A percentile compares a stretch with the other conserved stretches of the same genome.
phyloP scores from a whole-genome alignment of 148 eudicot species.

The Spergularia bocconei region DNA sequence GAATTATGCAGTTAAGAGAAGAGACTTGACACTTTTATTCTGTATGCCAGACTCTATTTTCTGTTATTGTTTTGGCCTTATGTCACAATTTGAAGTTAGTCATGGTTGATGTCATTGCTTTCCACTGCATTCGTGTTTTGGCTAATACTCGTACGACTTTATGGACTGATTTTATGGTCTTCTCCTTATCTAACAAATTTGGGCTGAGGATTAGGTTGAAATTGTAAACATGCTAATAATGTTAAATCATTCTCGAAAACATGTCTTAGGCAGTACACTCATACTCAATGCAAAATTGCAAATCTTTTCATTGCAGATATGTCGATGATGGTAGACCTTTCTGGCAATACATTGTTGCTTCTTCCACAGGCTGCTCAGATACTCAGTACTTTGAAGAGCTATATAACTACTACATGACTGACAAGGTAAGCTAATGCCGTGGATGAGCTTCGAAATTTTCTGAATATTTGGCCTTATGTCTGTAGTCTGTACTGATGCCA shows the following conservation, averaged over 20 bases:
- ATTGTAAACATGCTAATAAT: too few relatives aligned
- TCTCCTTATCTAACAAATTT: not conserved
- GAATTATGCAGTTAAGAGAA: not conserved
- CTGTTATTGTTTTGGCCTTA: not conserved
- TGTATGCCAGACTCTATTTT: not conserved
- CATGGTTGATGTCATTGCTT: not conserved
- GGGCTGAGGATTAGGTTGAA: not conserved
- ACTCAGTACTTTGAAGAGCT: conserved; percentile 91
- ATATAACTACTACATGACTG: conserved; percentile 81
- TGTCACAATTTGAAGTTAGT: not conserved
- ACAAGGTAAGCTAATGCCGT: conserved; percentile 48
- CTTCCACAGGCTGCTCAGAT: conserved; percentile 96
- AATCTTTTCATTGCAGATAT: conserved; percentile 57
- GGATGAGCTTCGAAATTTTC: not conserved
- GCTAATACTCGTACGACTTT: not conserved
- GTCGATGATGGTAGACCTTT: conserved; percentile 94
- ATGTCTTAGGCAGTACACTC: not conserved
- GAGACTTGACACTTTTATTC: not conserved
- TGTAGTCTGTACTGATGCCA: not conserved
- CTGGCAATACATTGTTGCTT: conserved; percentile 87
- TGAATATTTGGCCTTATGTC: not conserved
- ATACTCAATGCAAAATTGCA: too few relatives aligned
- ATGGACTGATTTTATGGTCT: not conserved
- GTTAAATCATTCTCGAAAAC: not conserved
- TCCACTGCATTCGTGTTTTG: not conserved